Conservation (phyloP, 352 stramenopile species). For the Globisporangium iwayamae region DNA sequence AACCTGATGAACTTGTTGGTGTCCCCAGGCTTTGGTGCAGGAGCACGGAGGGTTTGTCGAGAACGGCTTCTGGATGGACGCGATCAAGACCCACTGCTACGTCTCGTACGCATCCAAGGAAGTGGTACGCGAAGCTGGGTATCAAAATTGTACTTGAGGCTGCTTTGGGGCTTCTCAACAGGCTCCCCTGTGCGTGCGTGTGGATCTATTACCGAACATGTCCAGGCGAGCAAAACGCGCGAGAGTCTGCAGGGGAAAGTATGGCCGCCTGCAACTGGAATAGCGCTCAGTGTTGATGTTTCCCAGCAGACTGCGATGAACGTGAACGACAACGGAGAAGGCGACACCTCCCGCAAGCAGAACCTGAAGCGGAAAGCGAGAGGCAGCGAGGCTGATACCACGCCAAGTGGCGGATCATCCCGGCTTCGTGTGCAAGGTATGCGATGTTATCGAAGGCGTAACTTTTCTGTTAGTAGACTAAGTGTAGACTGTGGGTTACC, state of each 20-base stretch:
- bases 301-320: constrained; percentile 44
- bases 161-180: not conserved
- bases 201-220: not conserved
- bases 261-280: constrained; percentile 66
- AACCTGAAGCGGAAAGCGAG: constrained; percentile 22
- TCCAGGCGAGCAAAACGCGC: constrained; percentile 46
- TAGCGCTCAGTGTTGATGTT: constrained; percentile 34
- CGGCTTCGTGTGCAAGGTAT: not conserved
- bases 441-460: not conserved
- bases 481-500: too few species aligned
- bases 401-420: not conserved
- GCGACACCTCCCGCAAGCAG: constrained; percentile 14
- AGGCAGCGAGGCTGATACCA: constrained; percentile 16
- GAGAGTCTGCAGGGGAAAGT: constrained; percentile 44
- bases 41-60: constrained; percentile 53
- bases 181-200: too few species aligned
- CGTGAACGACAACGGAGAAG: constrained; percentile 30
- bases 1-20: too few species aligned
- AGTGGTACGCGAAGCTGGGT: constrained; percentile 25
- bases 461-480: too few species aligned
- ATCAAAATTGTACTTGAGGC: too few species aligned
- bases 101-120: constrained; percentile 62
- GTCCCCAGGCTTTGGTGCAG: constrained; percentile 47
- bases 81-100: constrained; percentile 87
- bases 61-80: constrained; percentile 84